Evolutionary conservation across 352 stramenopile species (phyloP), one percentile per base, ranked within the genome.

Genomic region (Phytophthora multivora): DNA sequence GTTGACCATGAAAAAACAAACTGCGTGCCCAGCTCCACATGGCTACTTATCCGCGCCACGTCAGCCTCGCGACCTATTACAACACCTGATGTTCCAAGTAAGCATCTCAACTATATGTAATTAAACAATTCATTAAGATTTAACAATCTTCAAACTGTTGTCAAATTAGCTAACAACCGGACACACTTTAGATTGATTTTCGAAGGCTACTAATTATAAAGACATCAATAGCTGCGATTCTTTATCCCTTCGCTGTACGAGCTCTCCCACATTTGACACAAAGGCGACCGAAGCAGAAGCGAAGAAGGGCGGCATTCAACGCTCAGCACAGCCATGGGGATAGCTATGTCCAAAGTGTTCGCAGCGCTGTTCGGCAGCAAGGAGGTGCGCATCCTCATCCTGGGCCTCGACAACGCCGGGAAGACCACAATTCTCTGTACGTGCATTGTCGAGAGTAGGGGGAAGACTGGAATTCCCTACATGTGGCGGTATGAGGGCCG

Each of bases 391-490:
- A 99, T 99, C 75, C 84, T 99, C 11, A 99, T 99, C 75, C 77
- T 99, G 4, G 98, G 98, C 4, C 88, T 99, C 4, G 98, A 99
- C 75, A 99, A 99, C 79, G 97, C 98, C 30, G 98, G 98, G 41
- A 99, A 99, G 80, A 99, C 98, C 6, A 99, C 98, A 7, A 99
- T 99, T 64, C 83, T 99, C 35, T 99, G 86, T 95, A 88, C 66
- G 83, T 90, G n/a, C 15, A 49, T 33, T 9, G 18, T 19, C 18
- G 25, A 36, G 31, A 25, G 16, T 19, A 13, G 31, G 9, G 25
- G 8, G 28, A 33, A 25, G 13, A 30, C 11, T 5, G 23, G 4
- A 18, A 18, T 38, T 19, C 23, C 4, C 26, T 23, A 23, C 21
- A 23, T 23, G 21, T 23, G 4, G 21, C 21, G 21, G 21, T 23